Evolutionary conservation across 306 rosid genomes (phyloP).

Genomic region (Arachis stenosperma): DNA sequence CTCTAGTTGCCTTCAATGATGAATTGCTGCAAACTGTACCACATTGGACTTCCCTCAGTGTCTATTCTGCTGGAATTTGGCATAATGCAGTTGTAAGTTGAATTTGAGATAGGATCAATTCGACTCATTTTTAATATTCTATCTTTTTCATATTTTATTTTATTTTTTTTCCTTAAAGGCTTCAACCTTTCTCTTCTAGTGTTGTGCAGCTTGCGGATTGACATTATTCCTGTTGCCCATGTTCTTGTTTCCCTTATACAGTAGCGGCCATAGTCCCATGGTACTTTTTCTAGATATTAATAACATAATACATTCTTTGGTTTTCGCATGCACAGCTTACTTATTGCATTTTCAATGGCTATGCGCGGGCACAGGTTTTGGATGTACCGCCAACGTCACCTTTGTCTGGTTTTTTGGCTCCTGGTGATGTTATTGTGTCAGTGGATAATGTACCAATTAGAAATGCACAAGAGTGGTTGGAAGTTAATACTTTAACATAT

Average conservation of each 20-base stretch:
- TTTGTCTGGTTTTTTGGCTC: slow-evolving; percentile 67
- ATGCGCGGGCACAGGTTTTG: slow-evolving; percentile 64
- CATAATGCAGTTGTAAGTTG: slow-evolving; percentile 88
- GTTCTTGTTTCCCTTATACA: slow-evolving; percentile 78
- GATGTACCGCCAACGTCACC: slow-evolving; percentile 64
- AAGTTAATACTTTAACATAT: slow-evolving; percentile 51
- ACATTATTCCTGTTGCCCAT: slow-evolving; percentile 69
- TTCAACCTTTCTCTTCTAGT: slow-evolving; percentile 50
- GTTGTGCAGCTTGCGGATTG: slow-evolving; percentile 79
- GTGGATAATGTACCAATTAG: slow-evolving; percentile 63
- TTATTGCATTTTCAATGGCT: slow-evolving; percentile 36
- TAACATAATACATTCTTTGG: slow-evolving; percentile 12
- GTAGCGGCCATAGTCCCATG: slow-evolving; percentile 56
- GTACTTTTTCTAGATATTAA: slow-evolving; percentile 47
- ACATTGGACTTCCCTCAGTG: slow-evolving; percentile 63
- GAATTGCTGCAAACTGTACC: slow-evolving; percentile 60
- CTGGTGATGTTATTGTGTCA: slow-evolving; percentile 68
- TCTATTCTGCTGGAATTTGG: slow-evolving; percentile 93
- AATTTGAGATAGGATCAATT: slow-evolving; percentile 32
- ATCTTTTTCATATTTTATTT: slow-evolving; percentile 19
- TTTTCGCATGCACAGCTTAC: slow-evolving; percentile 13
- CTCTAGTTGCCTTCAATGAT: slow-evolving; percentile 75
- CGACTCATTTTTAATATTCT: neutral
- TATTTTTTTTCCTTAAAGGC: slow-evolving; percentile 28
- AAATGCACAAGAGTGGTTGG: slow-evolving; percentile 73